Percentiles rank a stretch among this genome's conserved stretches.
These are phyloP conservation scores for Ceratorhiza oryzae-sativae DNA, from an alignment of 1,284 basidiomycete species.

Conservation along the genomic window DNA sequence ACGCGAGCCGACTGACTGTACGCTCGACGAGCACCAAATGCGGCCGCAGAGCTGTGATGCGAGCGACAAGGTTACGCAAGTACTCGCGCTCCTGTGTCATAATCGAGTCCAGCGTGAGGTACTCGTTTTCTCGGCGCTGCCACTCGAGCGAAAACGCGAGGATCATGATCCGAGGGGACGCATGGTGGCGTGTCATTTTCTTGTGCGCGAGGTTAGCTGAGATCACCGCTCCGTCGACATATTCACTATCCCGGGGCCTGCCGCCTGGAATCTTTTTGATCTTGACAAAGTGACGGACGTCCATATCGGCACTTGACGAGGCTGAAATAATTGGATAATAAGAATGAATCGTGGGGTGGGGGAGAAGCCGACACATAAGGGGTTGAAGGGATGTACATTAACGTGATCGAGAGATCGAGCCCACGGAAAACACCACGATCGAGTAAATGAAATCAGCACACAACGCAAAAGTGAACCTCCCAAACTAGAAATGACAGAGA, in stretches of 20 bases:
- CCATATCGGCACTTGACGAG: constrained; percentile 75
- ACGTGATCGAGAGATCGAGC: constrained; percentile 17
- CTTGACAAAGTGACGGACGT: constrained; percentile 94
- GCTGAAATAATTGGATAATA: constrained; percentile 54
- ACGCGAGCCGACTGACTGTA: constrained; percentile 88
- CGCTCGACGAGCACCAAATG: constrained; percentile 93
- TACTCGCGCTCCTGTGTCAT: constrained; percentile 96
- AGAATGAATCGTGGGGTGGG: too few relatives aligned
- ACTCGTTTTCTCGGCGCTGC: constrained; percentile 91
- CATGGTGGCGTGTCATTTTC: constrained; percentile 74
- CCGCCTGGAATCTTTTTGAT: constrained; percentile 99
- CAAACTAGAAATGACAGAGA: not conserved
- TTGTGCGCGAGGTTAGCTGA: constrained; percentile 99
- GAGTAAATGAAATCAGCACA: not conserved
- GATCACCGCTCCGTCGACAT: constrained; percentile 96
- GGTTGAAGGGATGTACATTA: constrained; percentile 44
- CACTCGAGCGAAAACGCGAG: constrained; percentile 97
- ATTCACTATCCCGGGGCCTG: constrained; percentile 89
- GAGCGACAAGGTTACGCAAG: constrained; percentile 84
- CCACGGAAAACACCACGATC: not conserved
- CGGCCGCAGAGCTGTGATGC: constrained; percentile 89
- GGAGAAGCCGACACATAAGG: too few relatives aligned
- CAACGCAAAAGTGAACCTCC: not conserved
- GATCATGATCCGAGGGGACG: constrained; percentile 91
- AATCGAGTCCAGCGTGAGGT: constrained; percentile 92